Evolutionary conservation across 306 rosid genomes (phyloP).

Genomic region (Mucuna pruriens): DNA sequence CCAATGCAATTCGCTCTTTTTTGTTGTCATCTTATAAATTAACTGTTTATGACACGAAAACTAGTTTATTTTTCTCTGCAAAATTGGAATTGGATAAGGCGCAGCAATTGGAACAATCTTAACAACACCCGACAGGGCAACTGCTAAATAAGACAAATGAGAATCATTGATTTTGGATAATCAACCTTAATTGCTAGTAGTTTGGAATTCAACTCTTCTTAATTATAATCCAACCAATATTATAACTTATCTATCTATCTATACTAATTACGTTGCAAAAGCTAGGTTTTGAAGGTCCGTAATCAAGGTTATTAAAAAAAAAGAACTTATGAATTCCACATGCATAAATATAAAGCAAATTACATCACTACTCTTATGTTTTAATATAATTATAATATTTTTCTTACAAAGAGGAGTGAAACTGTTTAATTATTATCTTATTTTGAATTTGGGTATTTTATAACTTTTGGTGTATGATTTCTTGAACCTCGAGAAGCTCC

Average conservation of each 20-base stretch:
- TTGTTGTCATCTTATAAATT: not conserved
- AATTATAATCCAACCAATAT: not conserved
- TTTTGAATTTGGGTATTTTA: no score
- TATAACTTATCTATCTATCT: not conserved
- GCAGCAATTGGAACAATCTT: conserved; percentile 2
- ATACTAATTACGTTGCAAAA: not conserved
- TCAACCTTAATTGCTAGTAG: not conserved
- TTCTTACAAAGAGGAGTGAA: no score
- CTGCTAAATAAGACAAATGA: conserved; percentile 9
- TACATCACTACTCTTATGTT: not conserved
- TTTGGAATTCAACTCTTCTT: not conserved
- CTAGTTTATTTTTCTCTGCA: not conserved
- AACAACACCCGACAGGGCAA: not conserved
- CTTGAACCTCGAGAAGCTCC: no score
- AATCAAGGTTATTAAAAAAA: not conserved
- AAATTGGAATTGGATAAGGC: not conserved
- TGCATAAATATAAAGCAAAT: not conserved
- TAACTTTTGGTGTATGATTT: no score
- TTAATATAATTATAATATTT: no score
- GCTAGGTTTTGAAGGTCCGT: not conserved
- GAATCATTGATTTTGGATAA: not conserved
- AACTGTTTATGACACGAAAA: not conserved
- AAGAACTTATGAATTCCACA: not conserved
- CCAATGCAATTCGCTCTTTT: not conserved
- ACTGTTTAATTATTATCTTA: no score